These are phyloP conservation scores for Misopates orontium DNA, from an alignment of 257 asterid species.

Conservation along the genomic window DNA sequence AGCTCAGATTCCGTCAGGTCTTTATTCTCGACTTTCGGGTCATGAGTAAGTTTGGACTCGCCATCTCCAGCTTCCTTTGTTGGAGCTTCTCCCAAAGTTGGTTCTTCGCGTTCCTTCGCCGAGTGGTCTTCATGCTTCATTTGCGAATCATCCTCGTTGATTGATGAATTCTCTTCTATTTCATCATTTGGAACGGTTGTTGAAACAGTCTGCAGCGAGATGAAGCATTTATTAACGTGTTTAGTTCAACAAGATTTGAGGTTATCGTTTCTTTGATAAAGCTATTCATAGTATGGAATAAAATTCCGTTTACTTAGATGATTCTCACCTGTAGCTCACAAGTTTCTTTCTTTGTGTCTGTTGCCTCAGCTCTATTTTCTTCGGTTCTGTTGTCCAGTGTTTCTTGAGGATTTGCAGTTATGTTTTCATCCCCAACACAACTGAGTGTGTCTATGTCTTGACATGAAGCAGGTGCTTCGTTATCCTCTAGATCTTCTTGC, in stretches of 20 bases:
- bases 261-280: background rate
- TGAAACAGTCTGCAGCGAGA: conserved; percentile 2
- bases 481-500: background rate
- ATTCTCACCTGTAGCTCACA: background rate
- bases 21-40: background rate
- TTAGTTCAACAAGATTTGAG: background rate
- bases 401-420: conserved; percentile 8
- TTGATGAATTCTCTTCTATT: background rate
- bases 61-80: background rate
- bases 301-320: background rate
- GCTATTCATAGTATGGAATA: background rate
- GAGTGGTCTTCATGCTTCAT: conserved; percentile 10
- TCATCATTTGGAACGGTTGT: conserved; percentile 5
- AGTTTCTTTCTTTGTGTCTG: conserved; percentile 1
- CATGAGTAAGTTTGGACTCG: background rate
- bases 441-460: conserved; percentile 10
- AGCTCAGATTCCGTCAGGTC: background rate
- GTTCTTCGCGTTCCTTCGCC: background rate
- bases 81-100: background rate
- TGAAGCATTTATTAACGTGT: background rate
- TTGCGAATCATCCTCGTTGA: conserved; percentile 14
- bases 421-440: conserved; percentile 1
- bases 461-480: background rate
- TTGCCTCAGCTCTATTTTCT: conserved; percentile 6
- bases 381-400: background rate